A percentile compares a stretch with the other conserved stretches of the same genome.
These are phyloP conservation scores for Micromonas commoda DNA, from an alignment of 139 green algal genomes.

Conservation along the genomic window DNA sequence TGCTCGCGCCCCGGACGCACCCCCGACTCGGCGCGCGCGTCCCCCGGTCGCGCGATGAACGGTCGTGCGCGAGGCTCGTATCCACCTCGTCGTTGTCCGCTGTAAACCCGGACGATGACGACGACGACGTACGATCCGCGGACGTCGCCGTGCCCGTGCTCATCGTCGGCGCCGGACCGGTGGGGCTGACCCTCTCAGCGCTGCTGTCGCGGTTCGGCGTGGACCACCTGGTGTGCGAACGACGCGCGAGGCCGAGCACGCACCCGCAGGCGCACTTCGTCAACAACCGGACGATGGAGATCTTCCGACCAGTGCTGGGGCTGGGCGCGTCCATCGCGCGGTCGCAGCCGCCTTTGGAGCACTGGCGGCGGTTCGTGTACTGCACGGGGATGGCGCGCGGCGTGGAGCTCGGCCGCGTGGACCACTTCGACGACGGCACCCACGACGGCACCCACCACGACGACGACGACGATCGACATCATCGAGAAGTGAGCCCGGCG, in stretches of 20 bases:
- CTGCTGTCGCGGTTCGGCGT: slow-evolving; percentile 56
- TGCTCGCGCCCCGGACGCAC: no score
- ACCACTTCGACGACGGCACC: slow-evolving; percentile 71
- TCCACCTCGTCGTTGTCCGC: no score
- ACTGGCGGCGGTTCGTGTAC: slow-evolving; percentile 84
- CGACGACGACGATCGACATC: background rate
- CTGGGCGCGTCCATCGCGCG: slow-evolving; percentile 43
- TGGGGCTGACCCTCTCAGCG: slow-evolving; percentile 57
- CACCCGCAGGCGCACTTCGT: slow-evolving; percentile 91
- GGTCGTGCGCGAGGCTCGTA: no score
- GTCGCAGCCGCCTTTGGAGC: slow-evolving; percentile 53
- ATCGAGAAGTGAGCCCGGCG: no score
- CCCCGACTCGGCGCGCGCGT: no score
- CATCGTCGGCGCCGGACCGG: slow-evolving; percentile 70
- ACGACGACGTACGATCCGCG: no score
- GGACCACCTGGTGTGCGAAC: slow-evolving; percentile 68
- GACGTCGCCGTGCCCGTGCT: slow-evolving; percentile 46
- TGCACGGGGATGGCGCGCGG: slow-evolving; percentile 45
- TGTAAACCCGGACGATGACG: no score
- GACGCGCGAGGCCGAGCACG: slow-evolving; percentile 30
- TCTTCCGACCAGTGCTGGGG: slow-evolving; percentile 52
- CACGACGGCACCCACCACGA: background rate
- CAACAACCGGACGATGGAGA: slow-evolving; percentile 90
- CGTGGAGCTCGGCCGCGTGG: slow-evolving; percentile 60
- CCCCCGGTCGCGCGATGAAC: no score